Base-by-base conservation (phyloP, 306 rosid species). In the Amphicarpaea edgeworthii region DNA sequence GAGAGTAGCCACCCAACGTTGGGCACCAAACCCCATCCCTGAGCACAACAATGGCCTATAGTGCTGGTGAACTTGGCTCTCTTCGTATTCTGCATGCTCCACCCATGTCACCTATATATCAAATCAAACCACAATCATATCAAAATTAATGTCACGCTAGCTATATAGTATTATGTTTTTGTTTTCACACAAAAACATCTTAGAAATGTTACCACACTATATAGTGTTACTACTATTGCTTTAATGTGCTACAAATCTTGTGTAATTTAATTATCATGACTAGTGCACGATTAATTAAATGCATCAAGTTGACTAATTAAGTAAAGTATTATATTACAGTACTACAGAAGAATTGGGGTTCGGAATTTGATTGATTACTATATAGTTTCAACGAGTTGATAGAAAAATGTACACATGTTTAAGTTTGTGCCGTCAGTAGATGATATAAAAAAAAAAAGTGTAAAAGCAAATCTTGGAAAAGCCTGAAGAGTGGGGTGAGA, bases 81-180 rank as follows among this genome's bases (percentile, higher is more conserved):
- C 98, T 0, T 96, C 99, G 55, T 90, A 92, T 69, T 90, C 97
- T 6, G 96, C 93, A 83, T 96, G 98, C 64, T 96, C 99, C 67
- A 96, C 96, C 99, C 99, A 96, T 28, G 97, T 92, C 53, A 96
- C 99, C 99, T 96, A n/a, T n/a, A 3, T 24, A 84, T 62, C 3
- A 53, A 7, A 53, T 53, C 6, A 19, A 12, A 30, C 66, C 37
- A 59, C 7, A 59, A 24, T 40, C 65, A 58, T 58, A 20, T 58
- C 65, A 58, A 57, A 12, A 21, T n/a, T n/a, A n/a, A n/a, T 23
- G 0, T 8, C n/a, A 57, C 12, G 16, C 16, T n/a, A 47, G 0
- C 1, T 28, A 28, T 28, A 28, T 28, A n/a, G n/a, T 16, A 47
- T 5, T 42, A 12, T 10, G 47, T n/a, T n/a, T n/a, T n/a, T n/a